Base-by-base conservation (phyloP, 345 rosid genomes). In the Ceriops zippeliana region DNA sequence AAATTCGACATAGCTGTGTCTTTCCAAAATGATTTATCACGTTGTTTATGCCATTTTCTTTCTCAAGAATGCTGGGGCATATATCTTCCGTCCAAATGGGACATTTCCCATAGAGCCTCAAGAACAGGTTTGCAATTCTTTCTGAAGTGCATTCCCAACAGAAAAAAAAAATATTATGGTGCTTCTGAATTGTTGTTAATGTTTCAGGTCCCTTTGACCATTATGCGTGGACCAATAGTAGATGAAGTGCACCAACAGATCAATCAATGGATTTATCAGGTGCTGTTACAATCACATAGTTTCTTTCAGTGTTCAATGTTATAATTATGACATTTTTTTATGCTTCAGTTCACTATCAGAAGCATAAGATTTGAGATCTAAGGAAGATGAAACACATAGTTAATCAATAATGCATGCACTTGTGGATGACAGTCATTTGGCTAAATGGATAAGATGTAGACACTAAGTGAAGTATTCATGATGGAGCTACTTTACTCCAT, bases 81-180 rank as follows among this genome's bases (percentile, higher is more conserved):
- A 93, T 76, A 74, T 93, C 73, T 93, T 93, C 80, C 97, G 98
- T 61, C 98, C 98, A 65, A 93, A 91, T 85, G 96, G 89, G 65
- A 81, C 92, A 69, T 81, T 70, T 80, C 76, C 59, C 37, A 66
- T 93, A 71, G 76, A 81, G 49, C 86, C 93, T 4, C 82, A 84
- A 71, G 73, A 67, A 78, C 83, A 89, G 97, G 98, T 93, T 58
- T 37, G 71, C 28, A 63, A 66, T 71, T 56, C 62, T 63, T 75
- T 76, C 37, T 68, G 56, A 66, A 60, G 59, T 47, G 52, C 22
- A 51, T 59, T 58, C 56, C 63, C 51, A 61, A 32, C 62, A 52
- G 27, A 60, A 69, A 8, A 60, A 69, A 8, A 51, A 1, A 65
- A 65, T 70, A 57, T 72, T 61, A 69, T 27, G 19, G 51, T 34